phyloP scores from a whole-genome alignment of 139 green algal genomes.

The Chlorella sorokiniana region DNA sequence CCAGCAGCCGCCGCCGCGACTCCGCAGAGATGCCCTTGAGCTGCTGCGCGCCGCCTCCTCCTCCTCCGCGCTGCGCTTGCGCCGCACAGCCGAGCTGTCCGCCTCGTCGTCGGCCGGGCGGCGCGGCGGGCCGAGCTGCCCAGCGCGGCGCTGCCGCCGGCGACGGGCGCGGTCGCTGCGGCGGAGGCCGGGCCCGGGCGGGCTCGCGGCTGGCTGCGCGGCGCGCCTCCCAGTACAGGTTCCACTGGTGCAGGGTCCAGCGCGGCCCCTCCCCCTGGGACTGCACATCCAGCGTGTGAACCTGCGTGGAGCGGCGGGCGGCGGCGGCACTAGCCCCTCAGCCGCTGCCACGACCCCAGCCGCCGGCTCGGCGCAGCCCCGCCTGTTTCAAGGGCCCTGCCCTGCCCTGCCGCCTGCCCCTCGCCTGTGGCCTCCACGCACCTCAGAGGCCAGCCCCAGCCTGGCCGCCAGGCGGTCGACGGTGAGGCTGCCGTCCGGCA shows the following conservation, averaged over 20 bases:
- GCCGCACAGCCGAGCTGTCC: slow-evolving; percentile 23
- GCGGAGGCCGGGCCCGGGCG: too few relatives aligned
- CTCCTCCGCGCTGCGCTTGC: slow-evolving; percentile 11
- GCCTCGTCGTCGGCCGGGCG: slow-evolving; percentile 28
- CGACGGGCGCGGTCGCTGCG: neutral
- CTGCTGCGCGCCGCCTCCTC: slow-evolving; percentile 16
- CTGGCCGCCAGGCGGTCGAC: slow-evolving; percentile 1
- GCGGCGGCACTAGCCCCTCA: too few relatives aligned
- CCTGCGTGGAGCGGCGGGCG: neutral
- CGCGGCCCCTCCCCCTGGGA: slow-evolving; percentile 35
- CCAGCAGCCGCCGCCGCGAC: slow-evolving; percentile 13
- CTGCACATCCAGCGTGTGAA: slow-evolving; percentile 35
- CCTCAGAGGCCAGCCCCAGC: slow-evolving; percentile 11
- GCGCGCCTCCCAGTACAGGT: slow-evolving; percentile 40
- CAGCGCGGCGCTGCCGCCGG: neutral
- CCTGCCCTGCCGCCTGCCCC: too few relatives aligned
- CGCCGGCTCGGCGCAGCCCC: too few relatives aligned
- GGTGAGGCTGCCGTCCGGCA: slow-evolving; percentile 17
- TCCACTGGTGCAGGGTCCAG: slow-evolving; percentile 49
- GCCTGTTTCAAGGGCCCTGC: too few relatives aligned
- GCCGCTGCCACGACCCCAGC: too few relatives aligned
- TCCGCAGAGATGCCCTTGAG: slow-evolving; percentile 34
- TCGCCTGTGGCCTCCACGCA: neutral
- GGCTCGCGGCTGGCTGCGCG: slow-evolving; percentile 5
- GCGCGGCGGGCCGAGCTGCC: neutral